These are phyloP conservation scores for Ustilago shanxiensis DNA, from an alignment of 1,284 basidiomycete genomes.

Conservation along the genomic window DNA sequence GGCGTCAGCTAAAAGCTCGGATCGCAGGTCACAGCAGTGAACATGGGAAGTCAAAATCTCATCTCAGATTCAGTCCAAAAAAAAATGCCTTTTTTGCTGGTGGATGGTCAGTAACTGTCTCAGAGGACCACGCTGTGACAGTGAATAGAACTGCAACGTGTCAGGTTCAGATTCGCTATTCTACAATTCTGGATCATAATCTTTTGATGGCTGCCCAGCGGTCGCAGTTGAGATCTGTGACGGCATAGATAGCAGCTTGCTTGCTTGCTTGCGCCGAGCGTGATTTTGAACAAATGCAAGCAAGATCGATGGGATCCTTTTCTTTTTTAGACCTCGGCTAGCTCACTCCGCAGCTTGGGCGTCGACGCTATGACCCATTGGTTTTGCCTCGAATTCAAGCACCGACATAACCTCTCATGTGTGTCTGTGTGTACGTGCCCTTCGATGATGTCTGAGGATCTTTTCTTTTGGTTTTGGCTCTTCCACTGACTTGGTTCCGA, in stretches of 20 bases:
- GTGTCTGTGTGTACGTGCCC: not conserved
- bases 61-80: too few relatives aligned
- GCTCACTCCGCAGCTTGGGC: constrained; percentile 37
- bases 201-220: too few relatives aligned
- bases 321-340: constrained; percentile 43
- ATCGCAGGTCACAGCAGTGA: constrained; percentile 1
- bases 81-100: too few relatives aligned
- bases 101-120: too few relatives aligned
- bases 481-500: not conserved
- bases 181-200: too few relatives aligned
- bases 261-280: too few relatives aligned
- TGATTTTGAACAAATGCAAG: not conserved
- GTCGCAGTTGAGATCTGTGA: too few relatives aligned
- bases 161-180: too few relatives aligned
- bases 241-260: too few relatives aligned
- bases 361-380: constrained; percentile 1
- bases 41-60: not conserved
- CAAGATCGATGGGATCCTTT: constrained; percentile 25
- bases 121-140: too few relatives aligned
- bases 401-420: constrained; percentile 11
- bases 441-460: constrained; percentile 9
- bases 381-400: constrained; percentile 11
- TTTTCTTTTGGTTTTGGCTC: not conserved
- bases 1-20: constrained; percentile 1
- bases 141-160: too few relatives aligned